phyloP scores from a whole-genome alignment of 2,329 filamentous ascomycete species.

The Cadophora gregata region DNA sequence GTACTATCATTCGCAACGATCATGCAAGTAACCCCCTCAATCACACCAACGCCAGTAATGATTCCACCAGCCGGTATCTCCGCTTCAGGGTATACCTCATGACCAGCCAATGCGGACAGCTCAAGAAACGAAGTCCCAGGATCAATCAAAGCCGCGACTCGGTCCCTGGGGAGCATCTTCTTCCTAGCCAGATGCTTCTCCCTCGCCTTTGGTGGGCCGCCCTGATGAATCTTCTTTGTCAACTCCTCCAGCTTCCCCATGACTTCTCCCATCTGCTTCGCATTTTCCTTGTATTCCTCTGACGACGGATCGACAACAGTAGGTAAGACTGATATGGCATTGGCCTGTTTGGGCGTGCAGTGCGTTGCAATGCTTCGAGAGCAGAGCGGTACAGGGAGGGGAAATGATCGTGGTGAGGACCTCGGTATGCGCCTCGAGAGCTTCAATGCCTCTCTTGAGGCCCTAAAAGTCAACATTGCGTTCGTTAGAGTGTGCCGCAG shows the following conservation, averaged over 20 bases:
- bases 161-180: slow-evolving; percentile 94
- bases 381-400: slow-evolving; percentile 27
- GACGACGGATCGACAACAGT: slow-evolving; percentile 79
- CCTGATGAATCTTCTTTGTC: slow-evolving; percentile 73
- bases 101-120: slow-evolving; percentile 87
- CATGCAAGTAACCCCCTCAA: slow-evolving; percentile 90
- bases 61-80: slow-evolving; percentile 90
- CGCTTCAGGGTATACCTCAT: slow-evolving; percentile 84
- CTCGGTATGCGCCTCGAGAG: slow-evolving; percentile 52
- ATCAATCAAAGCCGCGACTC: slow-evolving; percentile 86
- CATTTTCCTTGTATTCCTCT: slow-evolving; percentile 82
- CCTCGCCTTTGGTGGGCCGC: slow-evolving; percentile 80
- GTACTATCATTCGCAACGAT: slow-evolving; percentile 96
- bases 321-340: slow-evolving; percentile 80
- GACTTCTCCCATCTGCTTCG: slow-evolving; percentile 75
- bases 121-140: slow-evolving; percentile 90
- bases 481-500: slow-evolving; percentile 20
- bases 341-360: slow-evolving; percentile 80
- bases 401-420: slow-evolving; percentile 42
- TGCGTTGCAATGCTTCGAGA: slow-evolving; percentile 68
- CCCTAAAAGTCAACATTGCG: slow-evolving; percentile 55
- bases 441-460: slow-evolving; percentile 52
- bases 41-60: slow-evolving; percentile 87
- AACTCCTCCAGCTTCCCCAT: slow-evolving; percentile 72
- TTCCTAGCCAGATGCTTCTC: slow-evolving; percentile 86